Conservation (phyloP, 2,329 filamentous ascomycete genomes). For the Dothiorella sarmentorum region DNA sequence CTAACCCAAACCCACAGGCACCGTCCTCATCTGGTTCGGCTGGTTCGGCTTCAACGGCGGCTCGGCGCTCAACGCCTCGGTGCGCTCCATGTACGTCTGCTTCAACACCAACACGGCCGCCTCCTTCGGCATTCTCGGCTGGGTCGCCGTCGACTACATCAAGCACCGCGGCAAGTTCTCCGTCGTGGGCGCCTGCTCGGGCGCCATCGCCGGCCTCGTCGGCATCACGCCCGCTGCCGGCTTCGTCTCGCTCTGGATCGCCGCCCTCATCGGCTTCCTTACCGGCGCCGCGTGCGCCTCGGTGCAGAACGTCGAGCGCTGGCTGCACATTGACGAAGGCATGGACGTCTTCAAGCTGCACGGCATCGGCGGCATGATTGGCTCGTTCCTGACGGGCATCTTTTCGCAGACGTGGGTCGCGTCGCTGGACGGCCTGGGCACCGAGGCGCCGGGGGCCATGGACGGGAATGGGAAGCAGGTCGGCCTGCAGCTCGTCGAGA, state of each 20-base stretch:
- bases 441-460: slow-evolving; percentile 47
- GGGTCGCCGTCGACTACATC: slow-evolving; percentile 53
- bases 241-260: slow-evolving; percentile 52
- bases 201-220: slow-evolving; percentile 58
- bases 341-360: slow-evolving; percentile 61
- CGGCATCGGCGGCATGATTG: slow-evolving; percentile 54
- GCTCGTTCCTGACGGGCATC: slow-evolving; percentile 55
- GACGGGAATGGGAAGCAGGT: slow-evolving; percentile 56
- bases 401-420: slow-evolving; percentile 51
- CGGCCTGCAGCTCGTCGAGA: slow-evolving; percentile 55
- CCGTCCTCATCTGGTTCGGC: slow-evolving; percentile 63
- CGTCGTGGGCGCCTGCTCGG: slow-evolving; percentile 55
- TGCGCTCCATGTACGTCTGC: slow-evolving; percentile 54
- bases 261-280: slow-evolving; percentile 55
- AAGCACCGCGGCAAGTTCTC: slow-evolving; percentile 52
- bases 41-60: slow-evolving; percentile 61
- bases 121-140: slow-evolving; percentile 52
- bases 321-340: slow-evolving; percentile 55
- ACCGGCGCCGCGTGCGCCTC: slow-evolving; percentile 51
- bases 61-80: slow-evolving; percentile 50
- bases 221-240: slow-evolving; percentile 58
- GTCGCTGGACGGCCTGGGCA: slow-evolving; percentile 49
- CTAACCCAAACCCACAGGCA: slow-evolving; percentile 39
- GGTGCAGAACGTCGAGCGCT: slow-evolving; percentile 51
- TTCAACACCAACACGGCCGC: slow-evolving; percentile 60